phyloP scores from a whole-genome alignment of 106 monocot species.

The Dendrobium chrysotoxum region DNA sequence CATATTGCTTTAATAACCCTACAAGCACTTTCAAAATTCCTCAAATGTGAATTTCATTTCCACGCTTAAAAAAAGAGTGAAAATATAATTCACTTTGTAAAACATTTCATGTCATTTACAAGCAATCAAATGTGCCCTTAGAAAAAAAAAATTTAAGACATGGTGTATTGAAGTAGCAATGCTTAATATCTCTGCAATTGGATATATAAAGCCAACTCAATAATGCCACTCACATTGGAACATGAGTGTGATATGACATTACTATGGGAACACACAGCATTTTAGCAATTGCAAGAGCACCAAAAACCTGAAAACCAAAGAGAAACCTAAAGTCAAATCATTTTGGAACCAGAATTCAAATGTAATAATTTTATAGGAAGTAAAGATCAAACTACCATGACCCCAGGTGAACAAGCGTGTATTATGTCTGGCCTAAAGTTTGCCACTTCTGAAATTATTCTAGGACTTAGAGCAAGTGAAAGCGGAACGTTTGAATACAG shows the following conservation, averaged over 20 bases:
- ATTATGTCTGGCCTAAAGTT: conserved; percentile 93
- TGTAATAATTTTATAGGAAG: not conserved
- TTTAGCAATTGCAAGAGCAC: conserved; percentile 88
- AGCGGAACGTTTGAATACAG: conserved; percentile 90
- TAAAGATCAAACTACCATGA: conserved; percentile 56
- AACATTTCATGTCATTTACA: no score
- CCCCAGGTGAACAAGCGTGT: conserved; percentile 90
- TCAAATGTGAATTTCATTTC: no score
- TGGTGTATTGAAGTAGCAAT: no score
- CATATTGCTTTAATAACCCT: no score
- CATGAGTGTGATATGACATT: conserved; percentile 98
- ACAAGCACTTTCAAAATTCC: no score
- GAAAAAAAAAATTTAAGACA: no score
- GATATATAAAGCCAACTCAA: not conserved
- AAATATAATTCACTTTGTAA: no score
- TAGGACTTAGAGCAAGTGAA: conserved; percentile 85
- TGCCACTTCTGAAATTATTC: conserved; percentile 89
- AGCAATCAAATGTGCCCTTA: no score
- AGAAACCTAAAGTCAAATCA: not conserved
- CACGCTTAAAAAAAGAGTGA: no score
- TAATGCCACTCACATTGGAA: conserved; percentile 62
- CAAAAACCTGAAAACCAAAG: conserved; percentile 71
- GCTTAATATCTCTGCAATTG: no score
- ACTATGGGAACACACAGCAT: conserved; percentile 76
- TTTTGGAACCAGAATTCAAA: not conserved